Base-by-base conservation (phyloP, 495 filamentous ascomycete species). In the Lophium mytilinum region DNA sequence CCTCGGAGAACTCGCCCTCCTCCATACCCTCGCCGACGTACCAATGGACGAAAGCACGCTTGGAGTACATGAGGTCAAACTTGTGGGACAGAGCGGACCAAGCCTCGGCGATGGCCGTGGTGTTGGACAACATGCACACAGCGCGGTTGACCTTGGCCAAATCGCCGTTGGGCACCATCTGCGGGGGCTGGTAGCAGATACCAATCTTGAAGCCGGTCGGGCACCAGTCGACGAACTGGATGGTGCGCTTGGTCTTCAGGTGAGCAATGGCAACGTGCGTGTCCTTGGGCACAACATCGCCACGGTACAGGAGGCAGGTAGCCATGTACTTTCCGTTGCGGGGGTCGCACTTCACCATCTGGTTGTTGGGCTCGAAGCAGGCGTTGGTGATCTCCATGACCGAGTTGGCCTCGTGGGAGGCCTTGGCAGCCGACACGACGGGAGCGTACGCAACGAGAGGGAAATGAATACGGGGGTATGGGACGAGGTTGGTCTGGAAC, bases 11-110 rank as follows among this genome's bases (percentile, higher is more conserved):
- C 75, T 98, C 93, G 70, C 93, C 93, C 75, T 98, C 93, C 80
- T 98, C 93, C 93, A 98, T 98, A 83, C 93, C 93, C 81, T 98
- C 93, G 77, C 93, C 93, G 72, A 98, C 93, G 68, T 98, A 98
- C 93, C 93, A 98, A 77, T 98, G 93, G 50, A 98, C 93, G 78
- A 98, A 98, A 54, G 93, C 93, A 75, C 93, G 93, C 84, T 98
- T 98, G 72, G 91, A 91, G 82, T 97, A 97, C 93, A 98, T 98
- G 70, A 98, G 90, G 66, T 98, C 93, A 77, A 98, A 98, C 77
- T 98, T 98, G 82, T 87, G 86, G 54, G 92, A 94, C 51, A 98
- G 86, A 66, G 92, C 88, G 48, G 90, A 89, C 93, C 93, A 98
- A 55, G 93, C 93, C 79, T 98, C 92, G 68, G 91, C 88, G 71